A percentile compares a stretch with the other conserved stretches of the same genome.
Conservation (phyloP, 2,329 filamentous ascomycete genomes). For the Calonectria hawksworthii region DNA sequence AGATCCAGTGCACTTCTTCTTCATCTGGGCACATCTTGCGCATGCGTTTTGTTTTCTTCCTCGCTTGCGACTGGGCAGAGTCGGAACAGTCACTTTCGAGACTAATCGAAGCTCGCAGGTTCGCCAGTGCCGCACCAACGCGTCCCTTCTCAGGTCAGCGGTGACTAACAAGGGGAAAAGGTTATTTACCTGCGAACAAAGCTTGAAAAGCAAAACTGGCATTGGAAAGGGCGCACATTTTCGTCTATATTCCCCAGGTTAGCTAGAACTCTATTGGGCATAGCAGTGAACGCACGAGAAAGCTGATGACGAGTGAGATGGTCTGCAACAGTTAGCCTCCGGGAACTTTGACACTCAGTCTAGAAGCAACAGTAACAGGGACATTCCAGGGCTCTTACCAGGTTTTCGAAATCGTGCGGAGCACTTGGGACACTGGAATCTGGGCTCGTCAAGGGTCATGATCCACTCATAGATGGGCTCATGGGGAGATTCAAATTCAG, state of each 20-base stretch:
- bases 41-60: neutral
- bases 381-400: neutral
- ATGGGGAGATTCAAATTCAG: neutral
- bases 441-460: conserved; percentile 36
- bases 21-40: neutral
- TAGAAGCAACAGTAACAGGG: neutral
- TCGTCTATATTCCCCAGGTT: neutral
- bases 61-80: neutral
- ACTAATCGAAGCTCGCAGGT: conserved; percentile 1
- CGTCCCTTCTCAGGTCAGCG: neutral
- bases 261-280: neutral
- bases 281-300: neutral
- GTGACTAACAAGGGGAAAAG: neutral
- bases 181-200: neutral
- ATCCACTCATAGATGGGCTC: neutral
- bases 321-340: neutral
- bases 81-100: neutral
- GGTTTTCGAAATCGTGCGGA: neutral
- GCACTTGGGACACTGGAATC: neutral
- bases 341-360: neutral
- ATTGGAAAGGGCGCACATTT: neutral
- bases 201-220: neutral
- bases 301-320: neutral
- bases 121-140: neutral
- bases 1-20: neutral